These are phyloP conservation scores for Dendrocalamus sinicus DNA, from an alignment of 176 grass and related monocot species.

Conservation along the genomic window DNA sequence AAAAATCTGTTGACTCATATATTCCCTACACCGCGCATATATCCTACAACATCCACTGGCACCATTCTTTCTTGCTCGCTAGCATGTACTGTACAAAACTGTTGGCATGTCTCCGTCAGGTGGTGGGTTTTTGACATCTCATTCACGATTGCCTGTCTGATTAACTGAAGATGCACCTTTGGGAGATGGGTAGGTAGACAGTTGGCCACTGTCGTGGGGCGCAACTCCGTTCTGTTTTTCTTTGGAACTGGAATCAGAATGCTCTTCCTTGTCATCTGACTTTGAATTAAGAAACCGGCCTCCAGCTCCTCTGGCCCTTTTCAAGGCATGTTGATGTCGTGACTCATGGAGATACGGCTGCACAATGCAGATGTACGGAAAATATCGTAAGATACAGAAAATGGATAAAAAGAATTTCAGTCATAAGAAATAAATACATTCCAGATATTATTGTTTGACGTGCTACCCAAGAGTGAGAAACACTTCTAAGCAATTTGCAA, in stretches of 20 bases:
- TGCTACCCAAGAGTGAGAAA: conserved; percentile 33
- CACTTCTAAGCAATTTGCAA: background rate
- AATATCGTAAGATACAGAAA: conserved; percentile 14
- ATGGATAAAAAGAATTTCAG: background rate
- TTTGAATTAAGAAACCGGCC: conserved; percentile 69
- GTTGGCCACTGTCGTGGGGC: conserved; percentile 29
- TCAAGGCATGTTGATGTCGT: conserved; percentile 68
- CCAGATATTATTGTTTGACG: background rate
- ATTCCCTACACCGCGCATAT: conserved; percentile 43
- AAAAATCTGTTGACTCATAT: conserved; percentile 36
- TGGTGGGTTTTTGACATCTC: conserved; percentile 8
- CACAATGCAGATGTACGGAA: background rate
- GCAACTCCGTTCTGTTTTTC: conserved; percentile 39
- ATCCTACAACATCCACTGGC: conserved; percentile 35
- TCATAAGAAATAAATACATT: background rate
- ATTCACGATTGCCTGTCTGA: conserved; percentile 10
- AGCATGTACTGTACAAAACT: conserved; percentile 56
- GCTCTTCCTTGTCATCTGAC: conserved; percentile 55
- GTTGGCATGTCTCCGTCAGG: conserved; percentile 14
- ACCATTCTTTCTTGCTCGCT: conserved; percentile 35
- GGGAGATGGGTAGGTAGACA: conserved; percentile 15
- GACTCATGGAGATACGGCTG: conserved; percentile 77
- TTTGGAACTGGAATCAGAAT: conserved; percentile 53
- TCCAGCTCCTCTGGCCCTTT: conserved; percentile 71
- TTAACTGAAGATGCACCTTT: conserved; percentile 43